Conservation (phyloP, 2,329 filamentous ascomycete species). For the Penicillium olsonii region DNA sequence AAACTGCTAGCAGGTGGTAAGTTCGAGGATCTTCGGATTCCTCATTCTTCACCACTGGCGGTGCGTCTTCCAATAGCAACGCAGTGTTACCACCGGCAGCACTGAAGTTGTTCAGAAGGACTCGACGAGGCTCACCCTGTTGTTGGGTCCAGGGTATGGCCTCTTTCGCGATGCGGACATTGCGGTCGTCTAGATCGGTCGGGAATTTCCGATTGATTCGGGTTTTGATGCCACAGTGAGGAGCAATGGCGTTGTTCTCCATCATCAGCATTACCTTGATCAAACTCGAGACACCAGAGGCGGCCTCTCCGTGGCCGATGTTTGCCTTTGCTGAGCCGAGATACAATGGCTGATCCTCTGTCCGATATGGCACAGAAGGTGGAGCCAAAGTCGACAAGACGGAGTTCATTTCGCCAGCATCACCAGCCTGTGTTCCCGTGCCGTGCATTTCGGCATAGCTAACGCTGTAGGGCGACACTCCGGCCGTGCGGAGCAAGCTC, state of each 20-base stretch:
- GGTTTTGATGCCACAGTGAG: conserved; percentile 66
- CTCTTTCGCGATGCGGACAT: conserved; percentile 45
- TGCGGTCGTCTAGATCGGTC: conserved; percentile 26
- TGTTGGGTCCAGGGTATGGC: conserved; percentile 24
- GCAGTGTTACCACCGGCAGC: conserved; percentile 49
- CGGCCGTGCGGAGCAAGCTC: conserved; percentile 40
- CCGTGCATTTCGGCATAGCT: conserved; percentile 45
- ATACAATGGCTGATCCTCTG: background rate
- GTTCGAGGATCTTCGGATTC: conserved; percentile 43
- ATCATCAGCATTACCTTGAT: conserved; percentile 68
- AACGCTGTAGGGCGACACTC: conserved; percentile 39
- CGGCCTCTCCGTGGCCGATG: conserved; percentile 50
- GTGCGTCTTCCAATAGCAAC: conserved; percentile 38
- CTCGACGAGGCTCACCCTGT: background rate
- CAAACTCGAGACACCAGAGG: conserved; percentile 41
- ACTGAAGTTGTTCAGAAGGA: conserved; percentile 57
- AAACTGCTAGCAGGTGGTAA: conserved; percentile 56
- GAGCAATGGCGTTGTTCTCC: conserved; percentile 62
- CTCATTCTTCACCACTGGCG: conserved; percentile 20
- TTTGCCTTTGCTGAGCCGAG: conserved; percentile 34
- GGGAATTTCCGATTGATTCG: conserved; percentile 35
- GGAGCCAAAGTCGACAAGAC: conserved; percentile 36
- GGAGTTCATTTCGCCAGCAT: conserved; percentile 40
- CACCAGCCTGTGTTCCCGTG: conserved; percentile 42
- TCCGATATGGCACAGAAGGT: background rate